Evolutionary conservation across 2,329 filamentous ascomycete species (phyloP).

Genomic region (Rutstroemia sp.): DNA sequence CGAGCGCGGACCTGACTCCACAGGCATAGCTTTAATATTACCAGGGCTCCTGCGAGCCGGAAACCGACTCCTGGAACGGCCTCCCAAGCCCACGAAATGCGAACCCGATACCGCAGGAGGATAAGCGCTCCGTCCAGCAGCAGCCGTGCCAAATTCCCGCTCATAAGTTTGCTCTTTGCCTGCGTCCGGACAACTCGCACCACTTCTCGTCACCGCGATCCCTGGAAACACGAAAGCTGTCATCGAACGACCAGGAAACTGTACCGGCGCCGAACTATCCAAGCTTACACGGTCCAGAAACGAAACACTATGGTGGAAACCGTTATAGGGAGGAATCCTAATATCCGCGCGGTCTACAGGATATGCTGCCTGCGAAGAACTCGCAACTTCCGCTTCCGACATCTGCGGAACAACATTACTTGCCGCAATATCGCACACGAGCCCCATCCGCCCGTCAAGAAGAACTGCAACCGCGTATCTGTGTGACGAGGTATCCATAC

Average conservation of each 20-base stretch:
- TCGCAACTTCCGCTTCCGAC: neutral
- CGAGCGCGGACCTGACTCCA: conserved; percentile 29
- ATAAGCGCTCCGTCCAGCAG: conserved; percentile 10
- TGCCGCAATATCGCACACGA: conserved; percentile 48
- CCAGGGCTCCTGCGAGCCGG: conserved; percentile 1
- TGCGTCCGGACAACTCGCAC: conserved; percentile 7
- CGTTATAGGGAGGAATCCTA: neutral
- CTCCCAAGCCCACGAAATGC: conserved; percentile 2
- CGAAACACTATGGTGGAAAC: conserved; percentile 8
- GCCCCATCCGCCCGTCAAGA: conserved; percentile 50
- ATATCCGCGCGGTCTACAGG: neutral
- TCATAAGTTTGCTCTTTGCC: conserved; percentile 15
- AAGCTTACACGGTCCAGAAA: conserved; percentile 21
- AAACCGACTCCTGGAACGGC: conserved; percentile 8
- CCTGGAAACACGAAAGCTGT: conserved; percentile 20
- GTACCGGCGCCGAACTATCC: conserved; percentile 18
- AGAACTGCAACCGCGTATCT: conserved; percentile 50
- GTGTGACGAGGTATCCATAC: conserved; percentile 53
- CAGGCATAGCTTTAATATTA: conserved; percentile 17
- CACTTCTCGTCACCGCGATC: conserved; percentile 15
- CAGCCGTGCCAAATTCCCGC: conserved; percentile 8
- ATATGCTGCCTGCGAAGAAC: neutral
- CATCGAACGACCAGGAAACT: conserved; percentile 3
- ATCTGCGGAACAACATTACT: neutral
- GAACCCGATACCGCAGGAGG: conserved; percentile 9